Evolutionary conservation across 1,139 yeast genomes (phyloP).

Genomic region (Scheffersomyces titani): DNA sequence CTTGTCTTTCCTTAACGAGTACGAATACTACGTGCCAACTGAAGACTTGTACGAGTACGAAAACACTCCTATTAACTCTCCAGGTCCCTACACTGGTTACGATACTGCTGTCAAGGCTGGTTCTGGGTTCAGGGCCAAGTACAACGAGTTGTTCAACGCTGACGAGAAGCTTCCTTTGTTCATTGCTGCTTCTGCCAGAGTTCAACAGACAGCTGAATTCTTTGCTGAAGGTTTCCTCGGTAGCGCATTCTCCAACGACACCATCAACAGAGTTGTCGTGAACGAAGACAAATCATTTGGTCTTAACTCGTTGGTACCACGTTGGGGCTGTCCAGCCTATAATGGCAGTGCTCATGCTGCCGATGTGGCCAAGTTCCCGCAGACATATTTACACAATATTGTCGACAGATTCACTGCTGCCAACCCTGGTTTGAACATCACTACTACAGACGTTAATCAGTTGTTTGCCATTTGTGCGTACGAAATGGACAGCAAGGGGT

Average conservation of each 20-base stretch:
- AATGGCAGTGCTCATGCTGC: slow-evolving; percentile 13
- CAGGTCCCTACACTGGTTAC: slow-evolving; percentile 17
- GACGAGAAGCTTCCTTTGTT: slow-evolving; percentile 27
- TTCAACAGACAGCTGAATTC: slow-evolving; percentile 28
- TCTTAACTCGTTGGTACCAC: slow-evolving; percentile 30
- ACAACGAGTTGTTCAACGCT: slow-evolving; percentile 23
- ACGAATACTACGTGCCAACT: slow-evolving; percentile 23
- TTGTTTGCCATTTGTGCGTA: slow-evolving; percentile 50
- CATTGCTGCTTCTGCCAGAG: slow-evolving; percentile 29
- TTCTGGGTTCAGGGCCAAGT: slow-evolving; percentile 29
- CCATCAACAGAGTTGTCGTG: slow-evolving; percentile 20
- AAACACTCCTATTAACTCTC: slow-evolving; percentile 7
- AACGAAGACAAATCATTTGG: slow-evolving; percentile 27
- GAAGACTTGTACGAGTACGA: slow-evolving; percentile 20
- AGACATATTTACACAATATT: slow-evolving; percentile 36
- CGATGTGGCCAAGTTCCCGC: slow-evolving; percentile 15
- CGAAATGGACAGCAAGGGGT: slow-evolving; percentile 51
- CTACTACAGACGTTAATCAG: slow-evolving; percentile 34
- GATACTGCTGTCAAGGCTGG: slow-evolving; percentile 33
- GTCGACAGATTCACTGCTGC: slow-evolving; percentile 38
- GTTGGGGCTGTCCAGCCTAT: slow-evolving; percentile 24
- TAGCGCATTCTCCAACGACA: slow-evolving; percentile 1
- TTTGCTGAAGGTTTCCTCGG: slow-evolving; percentile 28
- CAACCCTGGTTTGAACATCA: slow-evolving; percentile 42
- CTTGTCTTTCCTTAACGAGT: slow-evolving; percentile 26